These are phyloP conservation scores for Firmiana major DNA, from an alignment of 345 rosid genomes.

Conservation along the genomic window DNA sequence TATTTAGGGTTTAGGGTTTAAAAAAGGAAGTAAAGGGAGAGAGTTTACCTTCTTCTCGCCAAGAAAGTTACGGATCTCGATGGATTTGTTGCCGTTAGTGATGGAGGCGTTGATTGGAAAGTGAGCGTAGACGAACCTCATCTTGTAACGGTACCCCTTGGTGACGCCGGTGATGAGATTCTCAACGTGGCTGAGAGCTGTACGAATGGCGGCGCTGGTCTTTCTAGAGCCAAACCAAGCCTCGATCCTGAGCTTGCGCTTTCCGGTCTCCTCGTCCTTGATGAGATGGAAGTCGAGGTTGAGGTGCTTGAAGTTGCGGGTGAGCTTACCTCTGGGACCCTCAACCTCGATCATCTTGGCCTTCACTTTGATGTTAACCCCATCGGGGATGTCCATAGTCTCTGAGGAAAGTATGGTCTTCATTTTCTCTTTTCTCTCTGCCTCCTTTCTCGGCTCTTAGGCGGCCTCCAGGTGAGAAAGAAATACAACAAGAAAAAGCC, in stretches of 20 bases:
- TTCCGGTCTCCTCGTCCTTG: slow-evolving; percentile 48
- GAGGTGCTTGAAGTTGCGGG: slow-evolving; percentile 59
- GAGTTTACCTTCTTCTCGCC: slow-evolving; percentile 56
- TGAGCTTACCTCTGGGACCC: slow-evolving; percentile 59
- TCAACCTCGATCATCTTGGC: slow-evolving; percentile 59
- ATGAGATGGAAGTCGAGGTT: slow-evolving; percentile 57
- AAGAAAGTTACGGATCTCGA: slow-evolving; percentile 73
- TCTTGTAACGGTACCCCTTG: slow-evolving; percentile 73
- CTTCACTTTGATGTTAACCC: slow-evolving; percentile 43
- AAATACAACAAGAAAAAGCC: not conserved
- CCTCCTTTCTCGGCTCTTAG: not conserved
- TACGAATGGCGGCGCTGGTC: slow-evolving; percentile 56
- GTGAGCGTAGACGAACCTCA: slow-evolving; percentile 86
- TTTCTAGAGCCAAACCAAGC: slow-evolving; percentile 63
- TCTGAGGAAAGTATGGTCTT: slow-evolving; percentile 57
- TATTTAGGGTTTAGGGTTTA: too few relatives aligned
- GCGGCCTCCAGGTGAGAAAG: not conserved
- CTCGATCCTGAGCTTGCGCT: slow-evolving; percentile 51
- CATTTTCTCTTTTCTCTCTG: slow-evolving; percentile 26
- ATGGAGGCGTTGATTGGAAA: slow-evolving; percentile 84
- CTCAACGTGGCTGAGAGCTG: slow-evolving; percentile 66
- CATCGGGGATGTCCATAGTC: slow-evolving; percentile 64
- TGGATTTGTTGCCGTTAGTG: slow-evolving; percentile 36
- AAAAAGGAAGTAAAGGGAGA: not conserved
- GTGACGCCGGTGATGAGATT: slow-evolving; percentile 72